Conservation (phyloP, 2,329 filamentous ascomycete species). For the Neonectria sp. region DNA sequence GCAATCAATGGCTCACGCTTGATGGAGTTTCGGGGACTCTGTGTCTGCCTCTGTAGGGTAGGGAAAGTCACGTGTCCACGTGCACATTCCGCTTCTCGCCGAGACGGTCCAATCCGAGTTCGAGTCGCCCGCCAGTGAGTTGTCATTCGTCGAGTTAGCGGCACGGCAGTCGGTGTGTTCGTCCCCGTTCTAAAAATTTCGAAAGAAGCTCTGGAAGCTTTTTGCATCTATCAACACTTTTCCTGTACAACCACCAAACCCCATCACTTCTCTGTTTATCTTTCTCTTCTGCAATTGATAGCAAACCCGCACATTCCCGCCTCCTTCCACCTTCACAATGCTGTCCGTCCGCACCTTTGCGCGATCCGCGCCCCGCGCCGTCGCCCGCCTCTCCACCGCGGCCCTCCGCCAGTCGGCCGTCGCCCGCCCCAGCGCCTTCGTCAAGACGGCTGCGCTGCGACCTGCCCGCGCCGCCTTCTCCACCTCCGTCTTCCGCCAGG, state of each 20-base stretch:
- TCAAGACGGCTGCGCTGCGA: conserved; percentile 59
- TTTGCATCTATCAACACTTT: conserved; percentile 15
- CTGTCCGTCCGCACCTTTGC: conserved; percentile 77
- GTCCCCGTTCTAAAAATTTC: conserved; percentile 43
- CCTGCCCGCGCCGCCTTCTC: conserved; percentile 64
- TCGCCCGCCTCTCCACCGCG: conserved; percentile 70
- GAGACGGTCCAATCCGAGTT: conserved; percentile 4
- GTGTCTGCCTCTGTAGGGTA: no score
- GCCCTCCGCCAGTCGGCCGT: conserved; percentile 65
- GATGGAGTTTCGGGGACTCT: neutral
- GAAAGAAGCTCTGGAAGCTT: conserved; percentile 40
- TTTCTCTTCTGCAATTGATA: conserved; percentile 20
- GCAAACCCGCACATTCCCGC: conserved; percentile 17
- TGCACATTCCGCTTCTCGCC: conserved; percentile 18
- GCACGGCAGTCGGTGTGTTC: neutral
- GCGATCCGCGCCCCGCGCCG: conserved; percentile 76
- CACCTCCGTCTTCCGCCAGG: conserved; percentile 58
- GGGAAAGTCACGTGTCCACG: conserved; percentile 7
- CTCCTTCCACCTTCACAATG: conserved; percentile 65
- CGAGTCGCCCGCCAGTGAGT: conserved; percentile 8
- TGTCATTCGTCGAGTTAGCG: conserved; percentile 33
- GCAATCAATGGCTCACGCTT: neutral
- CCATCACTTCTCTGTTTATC: conserved; percentile 30
- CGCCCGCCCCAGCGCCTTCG: conserved; percentile 64
- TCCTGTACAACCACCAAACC: conserved; percentile 28